Conservation (phyloP, 2,329 filamentous ascomycete genomes). For the Coniochaeta ligniaria region DNA sequence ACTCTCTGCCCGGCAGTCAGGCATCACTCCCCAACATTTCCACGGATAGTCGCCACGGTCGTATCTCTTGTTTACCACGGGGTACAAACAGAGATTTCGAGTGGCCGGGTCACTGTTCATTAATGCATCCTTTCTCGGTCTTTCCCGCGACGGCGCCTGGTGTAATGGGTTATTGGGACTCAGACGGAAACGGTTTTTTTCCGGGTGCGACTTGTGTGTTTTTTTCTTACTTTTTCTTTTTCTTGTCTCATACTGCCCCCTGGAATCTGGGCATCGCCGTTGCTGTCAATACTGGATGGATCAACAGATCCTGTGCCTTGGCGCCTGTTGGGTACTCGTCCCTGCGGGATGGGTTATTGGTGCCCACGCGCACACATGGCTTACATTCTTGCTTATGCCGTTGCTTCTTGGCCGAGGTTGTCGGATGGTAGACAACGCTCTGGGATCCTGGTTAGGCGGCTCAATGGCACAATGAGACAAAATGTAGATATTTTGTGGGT, state of each 20-base stretch:
- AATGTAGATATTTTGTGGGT: constrained; percentile 1
- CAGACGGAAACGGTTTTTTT: background rate
- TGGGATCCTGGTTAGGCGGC: background rate
- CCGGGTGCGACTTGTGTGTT: background rate
- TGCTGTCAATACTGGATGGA: background rate
- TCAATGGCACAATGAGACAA: background rate
- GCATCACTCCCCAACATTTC: background rate
- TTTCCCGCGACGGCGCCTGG: constrained; percentile 2
- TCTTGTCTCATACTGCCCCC: background rate
- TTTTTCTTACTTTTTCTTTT: background rate
- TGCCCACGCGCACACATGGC: background rate
- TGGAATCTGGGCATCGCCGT: background rate
- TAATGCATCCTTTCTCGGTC: constrained; percentile 1
- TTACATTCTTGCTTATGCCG: background rate
- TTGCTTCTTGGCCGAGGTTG: background rate
- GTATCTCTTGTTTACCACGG: background rate
- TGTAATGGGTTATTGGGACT: background rate
- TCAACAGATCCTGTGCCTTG: background rate
- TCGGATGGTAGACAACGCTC: background rate
- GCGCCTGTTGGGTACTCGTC: background rate
- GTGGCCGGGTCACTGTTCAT: background rate
- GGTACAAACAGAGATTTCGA: background rate
- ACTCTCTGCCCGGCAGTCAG: background rate
- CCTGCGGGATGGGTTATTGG: background rate
- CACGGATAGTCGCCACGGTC: background rate